Base-by-base conservation (phyloP, 768 basidiomycete species). In the Tulasnella sp. region DNA sequence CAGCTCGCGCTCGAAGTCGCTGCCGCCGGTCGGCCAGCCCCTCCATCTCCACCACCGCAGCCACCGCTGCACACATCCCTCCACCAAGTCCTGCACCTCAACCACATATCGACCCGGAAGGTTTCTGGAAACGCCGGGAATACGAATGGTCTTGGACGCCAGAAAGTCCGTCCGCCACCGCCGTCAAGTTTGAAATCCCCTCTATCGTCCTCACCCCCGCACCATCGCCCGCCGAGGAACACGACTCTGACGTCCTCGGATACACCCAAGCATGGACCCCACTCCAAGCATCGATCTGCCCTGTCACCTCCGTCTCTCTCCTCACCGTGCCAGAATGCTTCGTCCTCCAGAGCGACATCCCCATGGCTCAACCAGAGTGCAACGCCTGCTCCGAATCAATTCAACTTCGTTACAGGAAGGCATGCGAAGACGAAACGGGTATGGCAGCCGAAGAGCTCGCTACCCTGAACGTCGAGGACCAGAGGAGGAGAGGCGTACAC, bases 341-440 rank as follows among this genome's bases (percentile, higher is more conserved):
- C 61, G 61, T 67, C n/a, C 61, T 67, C 61, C 61, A 32, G 32
- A 67, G 61, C 61, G 61, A 67, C 61, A 67, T 67, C 61, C 61
- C 61, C 26, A 67, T 67, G 61, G 26, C n/a, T 32, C 61, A 67
- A 11, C 61, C 61, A 67, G 61, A 67, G 15, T 67, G 61, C 61
- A 9, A 11, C 29, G 61, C 61, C 11, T 67, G 61, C 26, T 20
- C 61, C 5, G 61, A 67, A 67, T 7, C 61, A 9, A 67, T 29
- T n/a, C 61, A 67, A 11, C 26, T 32, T n/a, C 20, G 32, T 2
- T 67, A 29, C 29, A 67, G 61, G 32, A 67, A 10, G 61, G 61
- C 61, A 67, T 67, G 61, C 61, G 6, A 26, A 15, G 32, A 32
- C 29, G 61, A 67, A 67, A 26, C 32, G 2, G 61, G 61, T 32